phyloP scores from a whole-genome alignment of 2,329 filamentous ascomycete genomes.

The Aspergillus flavus region DNA sequence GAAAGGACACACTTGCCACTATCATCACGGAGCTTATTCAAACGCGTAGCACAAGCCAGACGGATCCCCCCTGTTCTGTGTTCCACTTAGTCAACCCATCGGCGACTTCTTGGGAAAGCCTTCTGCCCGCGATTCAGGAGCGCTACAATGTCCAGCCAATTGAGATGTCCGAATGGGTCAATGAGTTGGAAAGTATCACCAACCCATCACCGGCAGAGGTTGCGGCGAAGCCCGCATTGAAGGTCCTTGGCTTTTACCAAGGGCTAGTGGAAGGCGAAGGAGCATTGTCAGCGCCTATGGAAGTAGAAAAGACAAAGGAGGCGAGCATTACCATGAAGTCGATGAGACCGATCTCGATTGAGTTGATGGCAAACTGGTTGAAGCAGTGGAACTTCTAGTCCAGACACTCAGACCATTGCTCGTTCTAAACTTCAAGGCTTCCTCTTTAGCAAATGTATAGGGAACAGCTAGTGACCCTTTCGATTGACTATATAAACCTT shows the following conservation, averaged over 20 bases:
- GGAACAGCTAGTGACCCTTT: neutral
- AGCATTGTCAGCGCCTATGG: slow-evolving; percentile 40
- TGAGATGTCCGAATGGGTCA: slow-evolving; percentile 49
- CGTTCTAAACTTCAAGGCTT: neutral
- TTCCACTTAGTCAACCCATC: slow-evolving; percentile 56
- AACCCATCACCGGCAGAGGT: slow-evolving; percentile 40
- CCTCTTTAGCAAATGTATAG: neutral
- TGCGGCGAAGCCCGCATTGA: slow-evolving; percentile 51
- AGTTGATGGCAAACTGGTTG: slow-evolving; percentile 47
- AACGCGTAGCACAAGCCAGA: slow-evolving; percentile 24
- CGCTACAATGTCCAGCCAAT: slow-evolving; percentile 48
- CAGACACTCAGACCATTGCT: neutral
- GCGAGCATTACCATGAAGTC: slow-evolving; percentile 48
- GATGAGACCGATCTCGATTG: slow-evolving; percentile 45
- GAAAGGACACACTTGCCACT: slow-evolving; percentile 41
- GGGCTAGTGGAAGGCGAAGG: slow-evolving; percentile 33
- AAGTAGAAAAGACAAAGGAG: slow-evolving; percentile 43
- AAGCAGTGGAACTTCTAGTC: neutral
- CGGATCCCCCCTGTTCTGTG: slow-evolving; percentile 11
- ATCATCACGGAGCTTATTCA: slow-evolving; percentile 51
- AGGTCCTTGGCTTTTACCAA: slow-evolving; percentile 55
- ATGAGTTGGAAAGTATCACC: slow-evolving; percentile 42
- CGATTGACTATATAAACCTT: neutral
- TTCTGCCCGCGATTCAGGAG: slow-evolving; percentile 45
- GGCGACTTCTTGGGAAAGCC: slow-evolving; percentile 41